Evolutionary conservation across 352 stramenopile species (phyloP).

Genomic region (Globisporangium viniferum): DNA sequence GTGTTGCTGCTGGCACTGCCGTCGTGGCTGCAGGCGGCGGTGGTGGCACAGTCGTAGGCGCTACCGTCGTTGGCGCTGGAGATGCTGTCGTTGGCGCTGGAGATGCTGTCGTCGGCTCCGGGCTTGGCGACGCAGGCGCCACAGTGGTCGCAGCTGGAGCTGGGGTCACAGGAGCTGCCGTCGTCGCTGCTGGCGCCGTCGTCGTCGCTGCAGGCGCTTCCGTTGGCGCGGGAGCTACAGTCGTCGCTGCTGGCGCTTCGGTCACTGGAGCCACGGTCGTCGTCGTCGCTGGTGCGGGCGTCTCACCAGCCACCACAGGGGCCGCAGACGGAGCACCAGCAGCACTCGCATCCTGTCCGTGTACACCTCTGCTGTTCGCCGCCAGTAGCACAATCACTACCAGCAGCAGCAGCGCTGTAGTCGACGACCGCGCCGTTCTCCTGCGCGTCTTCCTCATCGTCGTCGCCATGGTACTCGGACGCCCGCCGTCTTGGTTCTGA

Average conservation of each 20-base stretch:
- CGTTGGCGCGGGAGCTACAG: background rate
- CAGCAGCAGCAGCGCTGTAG: background rate
- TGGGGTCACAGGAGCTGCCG: background rate
- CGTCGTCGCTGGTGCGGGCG: background rate
- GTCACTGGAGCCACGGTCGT: background rate
- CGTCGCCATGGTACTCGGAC: background rate
- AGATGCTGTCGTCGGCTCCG: conserved; percentile 3
- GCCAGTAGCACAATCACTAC: background rate
- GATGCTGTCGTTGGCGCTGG: background rate
- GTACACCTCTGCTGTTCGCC: background rate
- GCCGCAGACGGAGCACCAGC: background rate
- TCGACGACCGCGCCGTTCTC: background rate
- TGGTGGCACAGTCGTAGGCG: background rate
- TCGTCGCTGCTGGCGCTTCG: conserved; percentile 6
- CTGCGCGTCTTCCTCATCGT: background rate
- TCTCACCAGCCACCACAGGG: background rate
- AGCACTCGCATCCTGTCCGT: background rate
- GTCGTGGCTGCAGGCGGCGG: background rate
- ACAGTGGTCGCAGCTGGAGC: conserved; percentile 4
- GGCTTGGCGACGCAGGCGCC: background rate
- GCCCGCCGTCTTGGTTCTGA: background rate
- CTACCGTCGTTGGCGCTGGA: background rate
- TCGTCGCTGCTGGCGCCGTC: background rate
- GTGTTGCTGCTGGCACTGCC: background rate
- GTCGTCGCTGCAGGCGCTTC: conserved; percentile 8